phyloP scores from a whole-genome alignment of 345 rosid species.

The Aethionema arabicum region DNA sequence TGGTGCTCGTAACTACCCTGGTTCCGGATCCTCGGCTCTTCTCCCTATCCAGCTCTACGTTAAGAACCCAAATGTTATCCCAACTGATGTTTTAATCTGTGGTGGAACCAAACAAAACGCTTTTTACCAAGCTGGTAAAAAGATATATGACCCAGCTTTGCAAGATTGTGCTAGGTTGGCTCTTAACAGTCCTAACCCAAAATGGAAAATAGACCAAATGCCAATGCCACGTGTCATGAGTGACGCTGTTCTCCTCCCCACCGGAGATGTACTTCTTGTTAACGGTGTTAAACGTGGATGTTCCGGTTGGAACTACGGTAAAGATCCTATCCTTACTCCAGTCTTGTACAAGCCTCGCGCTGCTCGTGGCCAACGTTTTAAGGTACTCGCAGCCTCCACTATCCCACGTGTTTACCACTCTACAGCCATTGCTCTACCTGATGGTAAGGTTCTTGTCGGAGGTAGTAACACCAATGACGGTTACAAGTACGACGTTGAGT shows the following conservation, averaged over 20 bases:
- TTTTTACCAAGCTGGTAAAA: slow-evolving; percentile 40
- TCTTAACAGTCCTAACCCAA: slow-evolving; percentile 45
- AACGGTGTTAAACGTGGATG: slow-evolving; percentile 74
- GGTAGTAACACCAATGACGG: slow-evolving; percentile 79
- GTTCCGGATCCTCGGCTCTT: slow-evolving; percentile 62
- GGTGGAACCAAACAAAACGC: slow-evolving; percentile 61
- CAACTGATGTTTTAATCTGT: slow-evolving; percentile 55
- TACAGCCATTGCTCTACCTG: slow-evolving; percentile 47
- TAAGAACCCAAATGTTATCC: slow-evolving; percentile 22
- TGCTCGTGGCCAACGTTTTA: slow-evolving; percentile 36
- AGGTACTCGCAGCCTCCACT: slow-evolving; percentile 35
- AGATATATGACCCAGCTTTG: slow-evolving; percentile 42
- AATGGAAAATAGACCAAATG: slow-evolving; percentile 67
- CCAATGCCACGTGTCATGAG: slow-evolving; percentile 73
- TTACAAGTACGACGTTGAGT: slow-evolving; percentile 49
- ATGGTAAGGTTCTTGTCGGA: slow-evolving; percentile 56
- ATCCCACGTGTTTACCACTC: slow-evolving; percentile 83
- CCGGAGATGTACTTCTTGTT: slow-evolving; percentile 61
- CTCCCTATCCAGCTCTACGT: slow-evolving; percentile 57
- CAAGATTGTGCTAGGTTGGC: slow-evolving; percentile 61
- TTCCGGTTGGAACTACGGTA: slow-evolving; percentile 66
- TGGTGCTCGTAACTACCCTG: slow-evolving; percentile 81
- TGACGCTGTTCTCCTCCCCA: slow-evolving; percentile 67
- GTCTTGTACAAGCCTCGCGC: slow-evolving; percentile 43
- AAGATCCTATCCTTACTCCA: slow-evolving; percentile 64